Percentiles rank a stretch among this genome's conserved stretches.
Conservation (phyloP, 192 early-diverging fungal genomes). For the Coemansia reversa region DNA sequence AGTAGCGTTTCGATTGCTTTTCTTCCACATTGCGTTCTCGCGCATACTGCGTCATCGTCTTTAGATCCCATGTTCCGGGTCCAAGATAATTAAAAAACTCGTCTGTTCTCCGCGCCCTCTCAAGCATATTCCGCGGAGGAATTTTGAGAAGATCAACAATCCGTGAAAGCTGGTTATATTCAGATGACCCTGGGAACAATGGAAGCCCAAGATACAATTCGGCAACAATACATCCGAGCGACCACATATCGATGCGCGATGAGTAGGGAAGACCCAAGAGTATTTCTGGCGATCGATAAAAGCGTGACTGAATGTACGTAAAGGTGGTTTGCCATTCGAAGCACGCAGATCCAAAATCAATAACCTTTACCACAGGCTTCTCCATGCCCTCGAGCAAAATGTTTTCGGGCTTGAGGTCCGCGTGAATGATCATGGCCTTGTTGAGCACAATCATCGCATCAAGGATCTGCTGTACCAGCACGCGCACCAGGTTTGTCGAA, state of each 20-base stretch:
- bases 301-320: constrained; percentile 98
- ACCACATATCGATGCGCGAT: constrained; percentile 98
- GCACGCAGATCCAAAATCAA: constrained; percentile 98
- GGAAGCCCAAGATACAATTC: constrained; percentile 96
- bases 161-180: constrained; percentile 92
- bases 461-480: constrained; percentile 91
- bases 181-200: constrained; percentile 91
- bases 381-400: constrained; percentile 86
- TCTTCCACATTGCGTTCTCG: constrained; percentile 80
- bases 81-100: constrained; percentile 79
- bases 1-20: constrained; percentile 92
- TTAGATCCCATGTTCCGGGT: constrained; percentile 63
- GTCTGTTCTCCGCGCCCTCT: constrained; percentile 84
- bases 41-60: constrained; percentile 77
- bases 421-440: constrained; percentile 91
- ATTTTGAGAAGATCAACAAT: constrained; percentile 93
- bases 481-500: constrained; percentile 88
- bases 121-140: constrained; percentile 90
- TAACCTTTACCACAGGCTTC: constrained; percentile 93
- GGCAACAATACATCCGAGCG: constrained; percentile 94
- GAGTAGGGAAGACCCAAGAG: constrained; percentile 92
- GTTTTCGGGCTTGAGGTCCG: constrained; percentile 99
- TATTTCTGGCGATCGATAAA: constrained; percentile 95
- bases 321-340: constrained; percentile 93
- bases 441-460: constrained; percentile 85